Evolutionary conservation across 129 eudicot species (phyloP).

Genomic region (Flaveria sonorensis): DNA sequence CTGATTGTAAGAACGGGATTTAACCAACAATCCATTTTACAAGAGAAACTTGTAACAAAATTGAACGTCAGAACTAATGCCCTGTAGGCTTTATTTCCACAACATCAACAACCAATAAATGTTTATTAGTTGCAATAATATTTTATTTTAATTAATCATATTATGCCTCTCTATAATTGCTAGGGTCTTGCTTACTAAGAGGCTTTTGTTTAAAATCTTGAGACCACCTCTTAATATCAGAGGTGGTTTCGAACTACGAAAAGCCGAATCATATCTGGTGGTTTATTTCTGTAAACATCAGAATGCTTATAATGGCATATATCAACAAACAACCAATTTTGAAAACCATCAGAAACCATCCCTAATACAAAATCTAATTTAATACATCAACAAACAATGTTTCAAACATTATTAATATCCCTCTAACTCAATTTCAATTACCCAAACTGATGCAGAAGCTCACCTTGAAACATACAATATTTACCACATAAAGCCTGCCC

Average conservation of each 20-base stretch:
- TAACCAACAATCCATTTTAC: background rate
- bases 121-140: background rate
- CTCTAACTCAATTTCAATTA: background rate
- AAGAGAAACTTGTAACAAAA: background rate
- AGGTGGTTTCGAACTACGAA: background rate
- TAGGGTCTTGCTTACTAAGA: background rate
- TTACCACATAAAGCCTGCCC: background rate
- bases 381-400: background rate
- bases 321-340: background rate
- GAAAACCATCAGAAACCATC: background rate
- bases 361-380: background rate
- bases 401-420: background rate
- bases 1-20: background rate
- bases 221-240: background rate
- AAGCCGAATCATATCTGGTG: background rate
- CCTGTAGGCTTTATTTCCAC: background rate
- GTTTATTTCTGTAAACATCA: background rate
- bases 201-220: background rate
- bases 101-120: background rate
- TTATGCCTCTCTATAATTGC: background rate
- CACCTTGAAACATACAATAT: background rate
- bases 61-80: background rate
- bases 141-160: no score
- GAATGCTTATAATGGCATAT: background rate
- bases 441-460: background rate